Evolutionary conservation across 2,329 filamentous ascomycete genomes (phyloP), one percentile per base, ranked within the genome.

Genomic region (Teratosphaeria gauchensis): DNA sequence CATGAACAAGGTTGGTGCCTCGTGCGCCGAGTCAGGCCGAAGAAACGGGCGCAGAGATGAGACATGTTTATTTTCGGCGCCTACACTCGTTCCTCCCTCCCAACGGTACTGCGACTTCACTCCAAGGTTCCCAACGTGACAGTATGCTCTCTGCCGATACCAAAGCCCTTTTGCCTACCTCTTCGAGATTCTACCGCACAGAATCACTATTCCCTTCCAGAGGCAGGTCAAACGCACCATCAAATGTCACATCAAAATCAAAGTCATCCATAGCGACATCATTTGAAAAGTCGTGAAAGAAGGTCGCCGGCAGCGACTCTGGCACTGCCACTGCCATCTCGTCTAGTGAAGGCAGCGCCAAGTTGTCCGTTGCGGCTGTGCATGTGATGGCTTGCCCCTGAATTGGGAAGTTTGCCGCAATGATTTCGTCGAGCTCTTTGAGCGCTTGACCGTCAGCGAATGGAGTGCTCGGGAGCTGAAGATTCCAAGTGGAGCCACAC

Each of bases 151-250:
- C 24, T 28, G 4, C 2, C 4, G 24, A 28, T 4, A 28, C 24
- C 24, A 28, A 28, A 28, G 24, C 4, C 4, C 16, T 16, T 16
- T 46, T 11, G 11, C 16, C 16, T 16, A 16, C 16, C 38, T 46
- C 16, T 2, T 16, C 38, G 38, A 6, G 2, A 8, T 16, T 19
- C n/a, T 48, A 48, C 6, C 1, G 19, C 8, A 48, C 16, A 21
- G n/a, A 6, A 21, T 48, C 42, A 21, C 30, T 42, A 3, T 14
- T n/a, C 31, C 62, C 62, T 52, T 64, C 65, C 35, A 68, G 21
- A 16, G 63, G 61, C 64, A 69, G 66, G 58, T 69, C 66, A 46
- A 68, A 69, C 1, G 66, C 59, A 4, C 60, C 63, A 54, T 65
- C 66, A 51, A 67, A 63, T 19, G 58, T 60, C 54, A 67, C 51